Conservation (phyloP, 2,329 filamentous ascomycete genomes). For the Pseudogymnoascus sp. region DNA sequence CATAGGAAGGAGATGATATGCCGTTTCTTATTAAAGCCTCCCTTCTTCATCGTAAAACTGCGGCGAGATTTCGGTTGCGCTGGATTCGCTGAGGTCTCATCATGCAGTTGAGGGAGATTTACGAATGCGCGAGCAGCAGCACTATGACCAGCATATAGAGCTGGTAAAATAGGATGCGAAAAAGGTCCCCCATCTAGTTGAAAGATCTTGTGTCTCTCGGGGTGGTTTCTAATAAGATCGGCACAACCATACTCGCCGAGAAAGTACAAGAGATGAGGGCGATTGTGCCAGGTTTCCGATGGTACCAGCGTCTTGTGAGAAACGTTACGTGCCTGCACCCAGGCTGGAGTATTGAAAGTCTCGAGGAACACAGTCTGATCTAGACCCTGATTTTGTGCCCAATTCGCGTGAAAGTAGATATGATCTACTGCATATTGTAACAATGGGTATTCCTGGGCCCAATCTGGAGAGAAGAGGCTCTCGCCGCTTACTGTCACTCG, state of each 20-base stretch:
- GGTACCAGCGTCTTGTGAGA: constrained; percentile 20
- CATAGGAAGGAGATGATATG: too few relatives aligned
- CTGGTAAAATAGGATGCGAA: constrained; percentile 31
- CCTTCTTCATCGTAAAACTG: too few relatives aligned
- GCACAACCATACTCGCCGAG: constrained; percentile 26
- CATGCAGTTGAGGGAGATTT: too few relatives aligned
- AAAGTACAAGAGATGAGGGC: constrained; percentile 29
- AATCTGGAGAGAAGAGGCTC: not conserved
- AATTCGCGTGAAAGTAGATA: constrained; percentile 35
- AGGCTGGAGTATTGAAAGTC: constrained; percentile 23
- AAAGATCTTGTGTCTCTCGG: constrained; percentile 4
- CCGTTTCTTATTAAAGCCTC: too few relatives aligned
- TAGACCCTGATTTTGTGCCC: constrained; percentile 25
- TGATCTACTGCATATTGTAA: constrained; percentile 37
- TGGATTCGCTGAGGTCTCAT: too few relatives aligned
- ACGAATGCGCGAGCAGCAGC: too few relatives aligned
- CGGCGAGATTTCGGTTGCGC: too few relatives aligned
- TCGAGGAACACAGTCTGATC: constrained; percentile 29
- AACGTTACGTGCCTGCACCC: constrained; percentile 26
- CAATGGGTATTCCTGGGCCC: constrained; percentile 33
- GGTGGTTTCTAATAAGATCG: constrained; percentile 18
- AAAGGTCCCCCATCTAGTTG: constrained; percentile 28
- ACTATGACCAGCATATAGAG: constrained; percentile 26
- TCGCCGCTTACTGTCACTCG: too few relatives aligned
- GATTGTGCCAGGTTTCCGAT: too few relatives aligned